Conservation (phyloP, 2,329 filamentous ascomycete species). For the Pestalotiopsis sp. region DNA sequence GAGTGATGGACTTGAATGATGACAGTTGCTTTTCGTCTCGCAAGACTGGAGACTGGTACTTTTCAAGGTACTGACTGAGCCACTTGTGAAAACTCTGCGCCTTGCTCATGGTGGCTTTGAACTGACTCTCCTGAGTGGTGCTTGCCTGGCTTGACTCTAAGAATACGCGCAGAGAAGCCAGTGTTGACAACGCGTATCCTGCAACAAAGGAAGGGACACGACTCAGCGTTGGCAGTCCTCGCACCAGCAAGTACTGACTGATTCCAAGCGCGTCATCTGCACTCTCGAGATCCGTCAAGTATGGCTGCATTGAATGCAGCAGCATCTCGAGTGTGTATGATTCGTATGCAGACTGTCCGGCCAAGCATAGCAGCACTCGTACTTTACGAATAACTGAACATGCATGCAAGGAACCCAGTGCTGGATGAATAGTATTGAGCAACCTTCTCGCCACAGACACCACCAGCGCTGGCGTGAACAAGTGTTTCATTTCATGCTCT, state of each 20-base stretch:
- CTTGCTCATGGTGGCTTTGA: conserved; percentile 74
- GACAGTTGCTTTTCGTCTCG: conserved; percentile 47
- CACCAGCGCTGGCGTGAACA: conserved; percentile 79
- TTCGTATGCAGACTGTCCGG: conserved; percentile 69
- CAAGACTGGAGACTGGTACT: conserved; percentile 59
- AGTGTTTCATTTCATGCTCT: conserved; percentile 60
- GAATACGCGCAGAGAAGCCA: conserved; percentile 78
- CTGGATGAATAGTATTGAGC: conserved; percentile 78
- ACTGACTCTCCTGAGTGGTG: conserved; percentile 83
- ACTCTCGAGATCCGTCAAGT: conserved; percentile 81
- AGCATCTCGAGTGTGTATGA: conserved; percentile 92
- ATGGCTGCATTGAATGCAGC: conserved; percentile 76
- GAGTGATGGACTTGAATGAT: conserved; percentile 68
- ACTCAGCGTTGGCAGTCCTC: conserved; percentile 65
- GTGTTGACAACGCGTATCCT: conserved; percentile 76
- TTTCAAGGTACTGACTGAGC: conserved; percentile 70
- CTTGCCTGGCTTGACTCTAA: conserved; percentile 74
- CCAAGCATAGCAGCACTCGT: conserved; percentile 76
- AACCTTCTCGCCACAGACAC: conserved; percentile 76
- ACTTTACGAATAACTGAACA: conserved; percentile 87
- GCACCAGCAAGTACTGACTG: conserved; percentile 77
- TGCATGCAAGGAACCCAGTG: conserved; percentile 83
- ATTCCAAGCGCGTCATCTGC: conserved; percentile 89
- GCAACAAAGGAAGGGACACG: conserved; percentile 74
- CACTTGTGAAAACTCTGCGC: conserved; percentile 77